A percentile compares a stretch with the other conserved stretches of the same genome.
These are phyloP conservation scores for Penicillium riverlandense DNA, from an alignment of 495 filamentous ascomycete genomes.

Conservation along the genomic window DNA sequence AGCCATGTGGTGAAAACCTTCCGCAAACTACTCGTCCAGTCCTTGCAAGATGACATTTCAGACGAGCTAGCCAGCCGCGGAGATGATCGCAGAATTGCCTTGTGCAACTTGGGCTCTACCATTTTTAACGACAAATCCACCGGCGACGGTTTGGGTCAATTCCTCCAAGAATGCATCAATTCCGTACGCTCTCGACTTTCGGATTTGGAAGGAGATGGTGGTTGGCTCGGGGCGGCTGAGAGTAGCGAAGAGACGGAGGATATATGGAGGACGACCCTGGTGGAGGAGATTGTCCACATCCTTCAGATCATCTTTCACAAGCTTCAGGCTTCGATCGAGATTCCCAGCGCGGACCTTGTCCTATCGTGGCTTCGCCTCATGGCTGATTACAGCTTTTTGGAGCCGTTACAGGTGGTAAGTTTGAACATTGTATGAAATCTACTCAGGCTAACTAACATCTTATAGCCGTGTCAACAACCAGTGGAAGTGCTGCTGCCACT, in stretches of 20 bases:
- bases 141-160: conserved; percentile 18
- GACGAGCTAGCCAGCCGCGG: neutral
- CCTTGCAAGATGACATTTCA: conserved; percentile 15
- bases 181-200: conserved; percentile 39
- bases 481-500: conserved; percentile 52
- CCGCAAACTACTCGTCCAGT: conserved; percentile 38
- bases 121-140: conserved; percentile 25
- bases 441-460: conserved; percentile 19
- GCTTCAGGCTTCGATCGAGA: conserved; percentile 46
- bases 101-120: conserved; percentile 21
- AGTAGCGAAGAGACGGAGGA: conserved; percentile 47
- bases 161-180: conserved; percentile 34
- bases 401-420: conserved; percentile 50
- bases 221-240: conserved; percentile 43
- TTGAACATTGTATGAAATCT: neutral
- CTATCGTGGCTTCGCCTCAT: conserved; percentile 71
- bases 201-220: conserved; percentile 38
- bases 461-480: conserved; percentile 36
- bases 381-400: conserved; percentile 55
- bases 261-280: conserved; percentile 53
- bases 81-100: conserved; percentile 11
- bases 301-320: conserved; percentile 68
- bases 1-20: conserved; percentile 35
- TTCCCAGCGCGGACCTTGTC: conserved; percentile 52
- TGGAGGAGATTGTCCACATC: conserved; percentile 64